These are phyloP conservation scores for Phoma herbarum DNA, from an alignment of 2,329 filamentous ascomycete species.

Conservation along the genomic window DNA sequence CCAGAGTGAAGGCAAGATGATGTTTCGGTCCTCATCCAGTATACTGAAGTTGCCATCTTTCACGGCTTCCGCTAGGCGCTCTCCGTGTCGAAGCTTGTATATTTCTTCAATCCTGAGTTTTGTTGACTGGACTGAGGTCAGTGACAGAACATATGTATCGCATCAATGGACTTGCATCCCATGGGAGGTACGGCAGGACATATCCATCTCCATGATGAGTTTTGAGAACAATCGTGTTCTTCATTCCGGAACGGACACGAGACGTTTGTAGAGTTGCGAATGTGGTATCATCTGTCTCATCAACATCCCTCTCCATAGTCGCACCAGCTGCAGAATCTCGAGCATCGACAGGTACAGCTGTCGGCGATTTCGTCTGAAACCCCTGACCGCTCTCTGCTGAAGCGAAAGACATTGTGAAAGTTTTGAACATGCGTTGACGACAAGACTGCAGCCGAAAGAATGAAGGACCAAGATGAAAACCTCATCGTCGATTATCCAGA, in stretches of 20 bases:
- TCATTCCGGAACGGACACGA: not conserved
- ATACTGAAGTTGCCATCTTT: constrained; percentile 27
- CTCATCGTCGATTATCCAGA: not conserved
- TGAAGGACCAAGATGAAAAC: not conserved
- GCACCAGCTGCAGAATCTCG: not conserved
- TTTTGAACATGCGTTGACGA: not conserved
- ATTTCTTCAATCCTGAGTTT: constrained; percentile 7
- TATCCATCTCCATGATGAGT: constrained; percentile 13
- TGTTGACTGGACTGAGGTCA: constrained; percentile 1
- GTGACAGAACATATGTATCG: not conserved
- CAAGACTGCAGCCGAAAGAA: not conserved
- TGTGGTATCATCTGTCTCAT: not conserved
- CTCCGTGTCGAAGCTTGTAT: constrained; percentile 6
- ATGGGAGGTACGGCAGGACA: constrained; percentile 11
- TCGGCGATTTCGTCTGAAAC: not conserved
- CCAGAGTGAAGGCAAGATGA: constrained; percentile 36
- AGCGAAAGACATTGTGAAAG: not conserved
- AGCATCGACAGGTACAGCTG: not conserved
- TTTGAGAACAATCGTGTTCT: constrained; percentile 3
- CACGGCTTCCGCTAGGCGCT: constrained; percentile 17
- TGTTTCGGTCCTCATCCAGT: constrained; percentile 16
- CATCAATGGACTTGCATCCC: constrained; percentile 3
- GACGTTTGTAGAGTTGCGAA: too few relatives aligned
- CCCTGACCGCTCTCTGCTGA: not conserved
- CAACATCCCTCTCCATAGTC: not conserved